Evolutionary conservation across 768 basidiomycete genomes (phyloP).

Genomic region (Trametes cingulata): DNA sequence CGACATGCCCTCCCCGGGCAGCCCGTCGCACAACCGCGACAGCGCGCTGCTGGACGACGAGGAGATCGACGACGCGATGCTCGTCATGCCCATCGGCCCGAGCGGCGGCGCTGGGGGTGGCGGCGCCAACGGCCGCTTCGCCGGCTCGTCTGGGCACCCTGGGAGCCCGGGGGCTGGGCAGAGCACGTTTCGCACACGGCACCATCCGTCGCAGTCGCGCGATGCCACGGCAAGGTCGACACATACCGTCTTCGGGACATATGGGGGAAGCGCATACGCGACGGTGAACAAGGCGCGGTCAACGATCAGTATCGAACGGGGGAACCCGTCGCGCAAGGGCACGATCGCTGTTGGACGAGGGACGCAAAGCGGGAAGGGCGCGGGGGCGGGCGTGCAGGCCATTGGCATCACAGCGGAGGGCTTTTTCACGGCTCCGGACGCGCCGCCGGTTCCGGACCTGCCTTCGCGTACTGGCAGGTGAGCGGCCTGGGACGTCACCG

Average conservation of each 20-base stretch:
- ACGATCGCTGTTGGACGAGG: constrained; percentile 69
- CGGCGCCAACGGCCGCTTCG: constrained; percentile 8
- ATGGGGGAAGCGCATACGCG: constrained; percentile 31
- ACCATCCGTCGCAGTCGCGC: constrained; percentile 23
- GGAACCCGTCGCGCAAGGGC: constrained; percentile 42
- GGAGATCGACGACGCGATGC: constrained; percentile 73
- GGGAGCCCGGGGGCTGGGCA: neutral
- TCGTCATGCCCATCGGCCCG: constrained; percentile 70
- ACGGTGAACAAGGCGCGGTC: constrained; percentile 52
- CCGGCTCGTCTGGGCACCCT: neutral
- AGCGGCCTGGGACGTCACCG: neutral
- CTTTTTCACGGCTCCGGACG: constrained; percentile 65
- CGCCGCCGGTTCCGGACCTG: constrained; percentile 32
- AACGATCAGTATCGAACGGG: constrained; percentile 64
- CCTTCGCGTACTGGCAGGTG: constrained; percentile 22
- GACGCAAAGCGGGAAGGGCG: constrained; percentile 56
- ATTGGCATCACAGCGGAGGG: constrained; percentile 74
- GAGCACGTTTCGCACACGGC: constrained; percentile 17
- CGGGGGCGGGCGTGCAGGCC: constrained; percentile 76
- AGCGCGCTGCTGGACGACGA: constrained; percentile 59
- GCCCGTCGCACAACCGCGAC: constrained; percentile 31
- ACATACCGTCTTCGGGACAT: constrained; percentile 34
- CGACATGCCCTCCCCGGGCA: constrained; percentile 17
- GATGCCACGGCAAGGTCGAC: constrained; percentile 35
- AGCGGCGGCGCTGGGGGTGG: constrained; percentile 22